These are phyloP conservation scores for Lentinus brumalis DNA, from an alignment of 768 basidiomycete species.

Conservation along the genomic window DNA sequence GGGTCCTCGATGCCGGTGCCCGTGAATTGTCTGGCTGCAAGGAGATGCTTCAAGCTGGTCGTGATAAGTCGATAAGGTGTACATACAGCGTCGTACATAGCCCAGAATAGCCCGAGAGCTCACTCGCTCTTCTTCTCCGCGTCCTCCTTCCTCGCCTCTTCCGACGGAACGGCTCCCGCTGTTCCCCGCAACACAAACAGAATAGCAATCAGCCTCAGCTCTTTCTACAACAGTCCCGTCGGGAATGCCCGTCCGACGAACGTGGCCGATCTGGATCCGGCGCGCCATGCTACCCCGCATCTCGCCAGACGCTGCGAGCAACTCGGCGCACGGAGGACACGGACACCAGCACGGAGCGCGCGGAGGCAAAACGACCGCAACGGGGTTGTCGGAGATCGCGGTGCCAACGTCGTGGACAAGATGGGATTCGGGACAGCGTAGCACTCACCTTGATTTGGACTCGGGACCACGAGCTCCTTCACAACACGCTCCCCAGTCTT, in stretches of 20 bases:
- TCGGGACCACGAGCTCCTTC: constrained; percentile 49
- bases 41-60: too few species aligned
- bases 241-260: constrained; percentile 1
- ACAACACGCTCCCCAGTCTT: constrained; percentile 72
- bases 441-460: constrained; percentile 34
- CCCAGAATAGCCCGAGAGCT: constrained; percentile 10
- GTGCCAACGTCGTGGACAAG: background rate
- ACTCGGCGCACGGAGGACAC: background rate
- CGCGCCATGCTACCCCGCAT: background rate
- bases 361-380: background rate
- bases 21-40: too few species aligned
- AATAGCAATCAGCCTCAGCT: constrained; percentile 5
- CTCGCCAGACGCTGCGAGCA: too few species aligned
- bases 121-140: constrained; percentile 4
- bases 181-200: constrained; percentile 12
- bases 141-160: constrained; percentile 20
- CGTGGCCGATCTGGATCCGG: background rate
- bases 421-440: background rate
- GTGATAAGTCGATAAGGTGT: constrained; percentile 9
- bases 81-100: constrained; percentile 16
- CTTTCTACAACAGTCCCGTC: background rate
- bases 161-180: constrained; percentile 22
- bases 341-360: background rate
- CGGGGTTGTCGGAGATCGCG: background rate
- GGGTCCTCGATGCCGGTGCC: background rate